Base-by-base conservation (phyloP, 768 basidiomycete species). In the Russula sp. region DNA sequence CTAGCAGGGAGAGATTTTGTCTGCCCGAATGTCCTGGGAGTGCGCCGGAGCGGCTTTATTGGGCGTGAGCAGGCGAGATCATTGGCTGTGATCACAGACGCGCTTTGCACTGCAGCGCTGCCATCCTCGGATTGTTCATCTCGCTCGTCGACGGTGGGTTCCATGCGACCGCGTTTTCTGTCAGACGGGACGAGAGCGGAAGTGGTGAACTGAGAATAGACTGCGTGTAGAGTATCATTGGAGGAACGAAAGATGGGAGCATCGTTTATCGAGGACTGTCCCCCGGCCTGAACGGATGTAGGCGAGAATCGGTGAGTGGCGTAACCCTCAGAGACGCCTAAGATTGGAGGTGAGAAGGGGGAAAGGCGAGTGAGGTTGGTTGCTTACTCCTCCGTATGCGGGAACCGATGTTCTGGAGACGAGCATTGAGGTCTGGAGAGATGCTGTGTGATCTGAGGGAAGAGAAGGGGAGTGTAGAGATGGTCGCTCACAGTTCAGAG, bases 251-350 rank as follows among this genome's bases (percentile, higher is more conserved):
- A 84, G 67, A 83, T 80, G 59, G 66, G 30, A 64, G 55, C 18
- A 26, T 63, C 63, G 63, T 72, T 61, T 59, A 58, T 57, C 9
- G 44, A 20, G 24, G 24, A n/a, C 28, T 62, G 60, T 26, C 32
- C 42, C 18, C 28, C 11, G 5, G 42, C 20, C 20, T 52, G 62
- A 20, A 18, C 16, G 14, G 65, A 52, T 36, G 61, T 4, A 20
- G 57, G 38, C 1, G 61, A 46, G 68, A 67, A 62, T 22, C 70
- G 68, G 48, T 71, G 69, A 34, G 74, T 76, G 34, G 72, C 70
- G 69, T 88, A 88, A 61, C 87, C 87, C 73, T 88, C 82, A 24
- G 76, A 76, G 56, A 88, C 87, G 71, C 76, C 86, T 88, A 67
- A 1, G 42, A 56, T n/a, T 26, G 68, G 59, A 67, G 67, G 58